Evolutionary conservation across 176 grass and related monocot species (phyloP).

Genomic region (Phyllostachys edulis): DNA sequence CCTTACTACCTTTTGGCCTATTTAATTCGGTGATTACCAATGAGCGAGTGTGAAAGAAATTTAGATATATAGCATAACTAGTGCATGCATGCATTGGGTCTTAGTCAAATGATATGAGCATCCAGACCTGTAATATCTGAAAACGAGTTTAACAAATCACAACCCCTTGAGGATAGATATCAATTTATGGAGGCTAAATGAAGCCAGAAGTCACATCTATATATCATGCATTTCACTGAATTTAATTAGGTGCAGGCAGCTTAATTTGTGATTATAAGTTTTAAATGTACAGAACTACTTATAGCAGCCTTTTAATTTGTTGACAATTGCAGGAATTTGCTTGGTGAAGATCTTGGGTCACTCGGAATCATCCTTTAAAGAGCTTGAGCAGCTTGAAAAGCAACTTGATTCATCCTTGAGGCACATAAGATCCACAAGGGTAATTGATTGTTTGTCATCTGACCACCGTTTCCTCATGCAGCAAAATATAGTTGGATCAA

Average conservation of each 20-base stretch:
- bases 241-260: neutral
- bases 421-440: constrained; percentile 93
- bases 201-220: neutral
- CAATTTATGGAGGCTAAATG: neutral
- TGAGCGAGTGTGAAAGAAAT: neutral
- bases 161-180: neutral
- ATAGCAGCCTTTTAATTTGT: neutral
- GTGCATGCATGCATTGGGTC: neutral
- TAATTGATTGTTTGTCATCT: constrained; percentile 25
- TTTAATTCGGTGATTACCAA: neutral
- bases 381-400: constrained; percentile 85
- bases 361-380: constrained; percentile 64
- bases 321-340: constrained; percentile 72
- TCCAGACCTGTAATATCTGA: neutral
- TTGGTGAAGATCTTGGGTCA: constrained; percentile 75
- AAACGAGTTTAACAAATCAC: neutral
- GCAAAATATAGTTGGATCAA: neutral
- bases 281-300: neutral
- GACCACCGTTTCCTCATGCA: neutral
- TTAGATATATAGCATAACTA: neutral
- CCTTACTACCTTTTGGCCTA: neutral
- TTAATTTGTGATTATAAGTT: neutral
- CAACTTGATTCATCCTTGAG: constrained; percentile 90
- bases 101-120: neutral
- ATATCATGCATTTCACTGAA: neutral